Evolutionary conservation across 495 filamentous ascomycete genomes (phyloP).

Genomic region (Saxophila tyrrhenica): DNA sequence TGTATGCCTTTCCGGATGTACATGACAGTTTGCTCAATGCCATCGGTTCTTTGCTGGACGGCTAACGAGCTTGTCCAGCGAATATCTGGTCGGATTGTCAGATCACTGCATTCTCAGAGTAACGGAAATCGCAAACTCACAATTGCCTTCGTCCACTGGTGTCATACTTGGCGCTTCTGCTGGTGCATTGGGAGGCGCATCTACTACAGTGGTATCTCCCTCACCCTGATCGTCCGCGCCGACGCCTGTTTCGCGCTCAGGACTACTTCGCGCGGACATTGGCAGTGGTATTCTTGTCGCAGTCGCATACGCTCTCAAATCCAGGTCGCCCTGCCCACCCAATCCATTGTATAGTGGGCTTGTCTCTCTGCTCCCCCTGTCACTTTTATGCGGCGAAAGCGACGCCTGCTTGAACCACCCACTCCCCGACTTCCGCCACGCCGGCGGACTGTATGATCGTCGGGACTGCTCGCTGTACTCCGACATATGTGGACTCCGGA

Average conservation of each 20-base stretch:
- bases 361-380: slow-evolving; percentile 32
- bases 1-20: slow-evolving; percentile 49
- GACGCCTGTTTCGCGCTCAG: slow-evolving; percentile 10
- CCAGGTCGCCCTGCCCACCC: slow-evolving; percentile 42
- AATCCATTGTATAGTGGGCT: slow-evolving; percentile 44
- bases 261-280: slow-evolving; percentile 32
- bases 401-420: slow-evolving; percentile 52
- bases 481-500: slow-evolving; percentile 36
- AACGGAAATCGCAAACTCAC: slow-evolving; percentile 9
- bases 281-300: slow-evolving; percentile 43
- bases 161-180: not conserved
- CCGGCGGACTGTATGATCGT: slow-evolving; percentile 34
- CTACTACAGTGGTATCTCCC: slow-evolving; percentile 2
- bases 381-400: slow-evolving; percentile 27
- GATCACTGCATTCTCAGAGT: no score
- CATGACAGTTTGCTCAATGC: slow-evolving; percentile 60
- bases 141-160: slow-evolving; percentile 9
- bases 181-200: not conserved
- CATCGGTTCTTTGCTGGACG: slow-evolving; percentile 75
- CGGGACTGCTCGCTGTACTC: slow-evolving; percentile 37
- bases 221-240: slow-evolving; percentile 12
- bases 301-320: slow-evolving; percentile 37
- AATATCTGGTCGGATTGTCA: slow-evolving; percentile 50
- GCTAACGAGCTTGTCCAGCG: slow-evolving; percentile 77
- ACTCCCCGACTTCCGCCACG: slow-evolving; percentile 43